Conservation (phyloP, 495 filamentous ascomycete species). For the Tetracladium setigerum region DNA sequence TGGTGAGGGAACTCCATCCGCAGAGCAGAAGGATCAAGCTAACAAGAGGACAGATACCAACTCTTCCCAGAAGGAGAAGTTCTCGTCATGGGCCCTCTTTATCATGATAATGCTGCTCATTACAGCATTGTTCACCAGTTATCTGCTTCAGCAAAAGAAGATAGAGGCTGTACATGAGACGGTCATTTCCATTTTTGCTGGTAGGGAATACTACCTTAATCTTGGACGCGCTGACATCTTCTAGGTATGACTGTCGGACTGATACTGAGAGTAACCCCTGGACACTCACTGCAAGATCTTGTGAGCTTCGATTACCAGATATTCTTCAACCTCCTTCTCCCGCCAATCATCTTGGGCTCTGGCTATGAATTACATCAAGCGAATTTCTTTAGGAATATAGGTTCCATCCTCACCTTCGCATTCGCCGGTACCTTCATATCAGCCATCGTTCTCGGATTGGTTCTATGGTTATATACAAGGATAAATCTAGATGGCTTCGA, state of each 20-base stretch:
- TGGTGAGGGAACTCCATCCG: constrained; percentile 27
- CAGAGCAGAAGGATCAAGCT: constrained; percentile 1
- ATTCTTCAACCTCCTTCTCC: constrained; percentile 97
- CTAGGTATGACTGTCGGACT: constrained; percentile 93
- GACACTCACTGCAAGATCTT: constrained; percentile 73
- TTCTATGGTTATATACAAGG: constrained; percentile 82
- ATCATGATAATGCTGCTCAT: constrained; percentile 92
- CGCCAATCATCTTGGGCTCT: constrained; percentile 93
- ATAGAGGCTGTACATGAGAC: constrained; percentile 98
- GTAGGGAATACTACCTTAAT: constrained; percentile 37
- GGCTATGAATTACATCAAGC: constrained; percentile 97
- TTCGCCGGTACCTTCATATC: constrained; percentile 98
- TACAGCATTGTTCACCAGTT: constrained; percentile 91
- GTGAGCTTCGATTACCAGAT: constrained; percentile 98
- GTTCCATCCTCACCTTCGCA: constrained; percentile 96
- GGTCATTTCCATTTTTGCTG: constrained; percentile 95
- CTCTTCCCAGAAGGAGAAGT: constrained; percentile 71
- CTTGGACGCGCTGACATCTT: constrained; percentile 1
- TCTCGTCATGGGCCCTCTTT: constrained; percentile 92
- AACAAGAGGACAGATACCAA: constrained; percentile 31
- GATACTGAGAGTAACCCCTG: constrained; percentile 71
- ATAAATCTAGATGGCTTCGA: constrained; percentile 79
- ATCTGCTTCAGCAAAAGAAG: constrained; percentile 87
- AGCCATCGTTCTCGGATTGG: constrained; percentile 79
- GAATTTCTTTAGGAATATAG: constrained; percentile 98